Percentiles rank a stretch among this genome's conserved stretches.
phyloP scores from a whole-genome alignment of 1,139 yeast genomes.

The Hemisphaericaspora lyxosophila region DNA sequence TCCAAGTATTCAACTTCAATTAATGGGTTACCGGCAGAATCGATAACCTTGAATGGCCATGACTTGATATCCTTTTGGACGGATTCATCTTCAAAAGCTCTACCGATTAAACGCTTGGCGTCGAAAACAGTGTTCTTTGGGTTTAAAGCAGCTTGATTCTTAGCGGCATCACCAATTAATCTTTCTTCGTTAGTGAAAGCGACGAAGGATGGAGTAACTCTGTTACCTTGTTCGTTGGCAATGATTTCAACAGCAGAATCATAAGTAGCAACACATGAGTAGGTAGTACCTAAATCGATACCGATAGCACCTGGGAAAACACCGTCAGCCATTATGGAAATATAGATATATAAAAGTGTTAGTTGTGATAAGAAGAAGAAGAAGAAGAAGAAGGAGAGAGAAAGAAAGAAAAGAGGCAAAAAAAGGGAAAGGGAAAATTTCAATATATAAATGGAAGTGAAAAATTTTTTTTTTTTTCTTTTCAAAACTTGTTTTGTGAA shows the following conservation, averaged over 20 bases:
- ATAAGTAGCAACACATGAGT: slow-evolving; percentile 97
- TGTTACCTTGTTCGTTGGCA: slow-evolving; percentile 99
- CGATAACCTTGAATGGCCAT: slow-evolving; percentile 95
- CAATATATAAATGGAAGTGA: slow-evolving; percentile 14
- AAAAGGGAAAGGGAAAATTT: slow-evolving; percentile 5
- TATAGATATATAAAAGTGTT: slow-evolving; percentile 14
- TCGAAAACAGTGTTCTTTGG: slow-evolving; percentile 96
- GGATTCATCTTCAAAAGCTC: slow-evolving; percentile 85
- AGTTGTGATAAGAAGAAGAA: slow-evolving; percentile 14
- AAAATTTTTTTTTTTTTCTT: slow-evolving; percentile 19
- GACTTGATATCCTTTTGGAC: slow-evolving; percentile 96
- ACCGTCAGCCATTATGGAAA: slow-evolving; percentile 85
- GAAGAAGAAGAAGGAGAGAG: slow-evolving; percentile 9
- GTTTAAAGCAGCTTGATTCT: slow-evolving; percentile 98
- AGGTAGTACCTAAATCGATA: slow-evolving; percentile 98
- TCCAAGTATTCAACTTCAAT: slow-evolving; percentile 93
- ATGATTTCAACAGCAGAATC: slow-evolving; percentile 88
- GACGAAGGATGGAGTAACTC: slow-evolving; percentile 97
- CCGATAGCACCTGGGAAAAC: slow-evolving; percentile 99
- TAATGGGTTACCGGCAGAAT: slow-evolving; percentile 83
- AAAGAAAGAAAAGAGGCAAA: slow-evolving; percentile 17
- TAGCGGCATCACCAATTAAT: slow-evolving; percentile 98
- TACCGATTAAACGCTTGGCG: slow-evolving; percentile 97
- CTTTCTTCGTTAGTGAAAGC: slow-evolving; percentile 98
- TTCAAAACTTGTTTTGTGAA: neutral